Conservation (phyloP, 352 stramenopile genomes). For the Pythium rishiriense region DNA sequence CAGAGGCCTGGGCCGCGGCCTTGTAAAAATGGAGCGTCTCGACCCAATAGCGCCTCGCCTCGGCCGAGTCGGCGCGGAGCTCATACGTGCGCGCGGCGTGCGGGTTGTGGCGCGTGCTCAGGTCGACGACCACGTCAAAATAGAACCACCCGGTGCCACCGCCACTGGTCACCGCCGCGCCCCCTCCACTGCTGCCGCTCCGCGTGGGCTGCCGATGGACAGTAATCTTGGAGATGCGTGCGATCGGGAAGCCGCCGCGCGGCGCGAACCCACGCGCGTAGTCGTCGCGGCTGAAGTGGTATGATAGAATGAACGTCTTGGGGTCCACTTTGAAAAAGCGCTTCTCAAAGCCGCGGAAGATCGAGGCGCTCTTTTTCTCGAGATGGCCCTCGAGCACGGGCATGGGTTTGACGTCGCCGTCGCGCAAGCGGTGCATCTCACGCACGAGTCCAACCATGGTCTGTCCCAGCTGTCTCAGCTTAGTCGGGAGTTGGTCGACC, state of each 20-base stretch:
- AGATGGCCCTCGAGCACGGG: conserved; percentile 64
- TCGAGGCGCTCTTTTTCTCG: conserved; percentile 78
- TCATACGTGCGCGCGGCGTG: conserved; percentile 68
- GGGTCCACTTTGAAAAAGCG: conserved; percentile 70
- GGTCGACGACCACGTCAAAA: conserved; percentile 70
- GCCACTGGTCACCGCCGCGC: conserved; percentile 25
- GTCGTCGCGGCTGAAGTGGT: conserved; percentile 70
- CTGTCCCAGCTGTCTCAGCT: conserved; percentile 46
- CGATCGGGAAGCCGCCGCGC: conserved; percentile 56
- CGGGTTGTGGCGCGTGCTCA: conserved; percentile 63
- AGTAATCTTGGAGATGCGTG: conserved; percentile 58
- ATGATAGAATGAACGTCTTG: conserved; percentile 66
- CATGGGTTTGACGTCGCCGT: conserved; percentile 29
- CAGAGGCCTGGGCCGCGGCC: conserved; percentile 36
- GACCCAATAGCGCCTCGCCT: conserved; percentile 64
- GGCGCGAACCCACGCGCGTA: conserved; percentile 60
- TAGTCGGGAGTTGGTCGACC: conserved; percentile 35
- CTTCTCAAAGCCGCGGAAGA: conserved; percentile 71
- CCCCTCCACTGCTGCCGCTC: conserved; percentile 17
- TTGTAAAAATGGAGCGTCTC: conserved; percentile 72
- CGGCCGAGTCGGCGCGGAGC: conserved; percentile 55
- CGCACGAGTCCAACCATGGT: conserved; percentile 58
- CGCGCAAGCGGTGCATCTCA: conserved; percentile 52
- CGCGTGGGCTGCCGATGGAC: conserved; percentile 43
- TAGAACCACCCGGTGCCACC: conserved; percentile 36